phyloP scores from a whole-genome alignment of 352 stramenopile genomes.

The Globisporangium sylvaticum region DNA sequence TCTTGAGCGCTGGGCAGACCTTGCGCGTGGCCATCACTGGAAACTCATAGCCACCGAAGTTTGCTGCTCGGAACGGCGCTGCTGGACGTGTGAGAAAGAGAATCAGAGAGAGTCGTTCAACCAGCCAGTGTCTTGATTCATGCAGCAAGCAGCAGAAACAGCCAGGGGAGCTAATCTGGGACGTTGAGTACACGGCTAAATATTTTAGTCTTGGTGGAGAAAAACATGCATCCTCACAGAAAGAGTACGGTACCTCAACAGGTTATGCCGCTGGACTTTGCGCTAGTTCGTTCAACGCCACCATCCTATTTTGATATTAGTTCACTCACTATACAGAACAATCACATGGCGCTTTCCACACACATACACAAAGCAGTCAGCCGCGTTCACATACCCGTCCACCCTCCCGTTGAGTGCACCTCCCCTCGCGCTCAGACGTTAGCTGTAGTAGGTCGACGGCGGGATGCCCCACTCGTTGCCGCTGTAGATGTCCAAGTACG shows the following conservation, averaged over 20 bases:
- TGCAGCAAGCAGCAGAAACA: no score
- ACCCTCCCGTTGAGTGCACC: background rate
- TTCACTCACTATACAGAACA: background rate
- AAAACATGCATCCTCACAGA: no score
- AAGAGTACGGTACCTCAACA: no score
- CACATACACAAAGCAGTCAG: background rate
- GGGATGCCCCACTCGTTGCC: constrained; percentile 10
- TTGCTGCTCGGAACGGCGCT: background rate
- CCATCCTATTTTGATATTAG: no score
- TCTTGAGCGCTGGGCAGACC: background rate
- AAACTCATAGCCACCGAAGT: background rate
- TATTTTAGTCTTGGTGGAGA: no score
- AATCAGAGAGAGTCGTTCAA: background rate
- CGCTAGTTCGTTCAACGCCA: no score
- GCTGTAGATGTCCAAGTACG: constrained; percentile 13
- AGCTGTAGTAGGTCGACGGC: background rate
- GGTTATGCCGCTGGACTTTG: no score
- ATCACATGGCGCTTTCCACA: background rate
- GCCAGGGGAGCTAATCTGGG: no score
- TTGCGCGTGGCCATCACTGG: background rate
- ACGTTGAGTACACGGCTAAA: no score
- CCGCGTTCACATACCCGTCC: background rate
- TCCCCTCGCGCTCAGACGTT: background rate
- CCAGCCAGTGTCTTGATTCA: background rate
- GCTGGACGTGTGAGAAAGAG: background rate